Evolutionary conservation across 2,329 filamentous ascomycete species (phyloP).

Genomic region (Colletotrichum scovillei): DNA sequence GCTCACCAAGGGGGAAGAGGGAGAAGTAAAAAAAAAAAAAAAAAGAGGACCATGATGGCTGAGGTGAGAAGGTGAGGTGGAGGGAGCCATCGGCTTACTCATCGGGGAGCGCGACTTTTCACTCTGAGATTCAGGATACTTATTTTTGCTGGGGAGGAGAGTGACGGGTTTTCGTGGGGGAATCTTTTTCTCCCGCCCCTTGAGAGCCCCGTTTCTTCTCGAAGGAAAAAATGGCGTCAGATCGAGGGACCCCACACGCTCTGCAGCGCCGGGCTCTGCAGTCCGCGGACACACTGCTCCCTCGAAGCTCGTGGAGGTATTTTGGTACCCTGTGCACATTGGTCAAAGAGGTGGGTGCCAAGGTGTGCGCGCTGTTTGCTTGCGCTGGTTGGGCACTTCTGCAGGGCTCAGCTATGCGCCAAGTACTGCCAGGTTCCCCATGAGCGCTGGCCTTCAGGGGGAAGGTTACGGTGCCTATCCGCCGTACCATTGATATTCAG

Average conservation of each 20-base stretch:
- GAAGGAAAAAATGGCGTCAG: conserved; percentile 35
- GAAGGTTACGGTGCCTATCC: neutral
- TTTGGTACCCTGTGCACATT: neutral
- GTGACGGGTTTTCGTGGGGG: conserved; percentile 27
- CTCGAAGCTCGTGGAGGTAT: neutral
- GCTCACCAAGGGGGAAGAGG: neutral
- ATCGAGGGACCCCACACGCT: conserved; percentile 13
- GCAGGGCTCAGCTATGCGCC: conserved; percentile 11
- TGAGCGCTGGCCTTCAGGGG: neutral
- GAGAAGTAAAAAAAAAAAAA: too few species aligned
- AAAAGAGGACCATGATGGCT: conserved; percentile 30
- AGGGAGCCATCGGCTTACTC: neutral
- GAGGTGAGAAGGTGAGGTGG: neutral
- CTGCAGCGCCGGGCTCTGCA: conserved; percentile 2
- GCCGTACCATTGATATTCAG: neutral
- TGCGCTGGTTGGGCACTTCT: neutral
- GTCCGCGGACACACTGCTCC: neutral
- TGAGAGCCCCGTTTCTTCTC: conserved; percentile 30
- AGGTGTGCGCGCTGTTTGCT: neutral
- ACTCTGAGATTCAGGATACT: neutral
- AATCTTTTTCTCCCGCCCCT: conserved; percentile 1
- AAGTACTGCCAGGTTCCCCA: conserved; percentile 3
- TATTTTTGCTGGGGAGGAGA: neutral
- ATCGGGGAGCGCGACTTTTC: neutral
- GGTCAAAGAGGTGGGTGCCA: neutral